phyloP scores from a whole-genome alignment of 2,329 filamentous ascomycete species.

The Sordariomycetes sp. region DNA sequence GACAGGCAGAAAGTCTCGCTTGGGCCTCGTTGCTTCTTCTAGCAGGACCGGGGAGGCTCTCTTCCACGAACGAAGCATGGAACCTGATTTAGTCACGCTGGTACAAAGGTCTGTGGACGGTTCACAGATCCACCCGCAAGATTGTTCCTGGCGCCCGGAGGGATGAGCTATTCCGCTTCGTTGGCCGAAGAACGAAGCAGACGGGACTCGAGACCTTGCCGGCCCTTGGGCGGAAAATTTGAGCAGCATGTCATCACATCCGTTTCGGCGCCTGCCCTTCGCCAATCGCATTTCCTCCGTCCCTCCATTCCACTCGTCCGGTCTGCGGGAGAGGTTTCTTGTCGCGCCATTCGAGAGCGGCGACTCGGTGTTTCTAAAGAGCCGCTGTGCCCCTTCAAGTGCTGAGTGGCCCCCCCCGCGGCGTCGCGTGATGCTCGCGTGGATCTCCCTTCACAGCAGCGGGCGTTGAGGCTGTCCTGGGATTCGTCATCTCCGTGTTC shows the following conservation, averaged over 20 bases:
- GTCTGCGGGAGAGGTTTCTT: neutral
- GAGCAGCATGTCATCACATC: neutral
- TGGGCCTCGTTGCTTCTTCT: neutral
- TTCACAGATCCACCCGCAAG: neutral
- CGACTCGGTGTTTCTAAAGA: neutral
- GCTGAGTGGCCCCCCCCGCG: neutral
- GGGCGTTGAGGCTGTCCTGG: neutral
- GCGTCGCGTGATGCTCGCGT: neutral
- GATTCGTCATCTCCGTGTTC: neutral
- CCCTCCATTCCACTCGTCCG: neutral
- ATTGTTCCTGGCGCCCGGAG: neutral
- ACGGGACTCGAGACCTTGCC: neutral
- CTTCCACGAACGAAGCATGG: neutral
- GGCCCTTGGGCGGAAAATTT: neutral
- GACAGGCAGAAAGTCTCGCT: neutral
- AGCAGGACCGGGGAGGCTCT: neutral
- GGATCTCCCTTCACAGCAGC: neutral
- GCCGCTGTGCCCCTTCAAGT: neutral
- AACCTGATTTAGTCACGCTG: neutral
- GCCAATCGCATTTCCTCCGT: neutral
- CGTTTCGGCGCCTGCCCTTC: neutral
- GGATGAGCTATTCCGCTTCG: neutral
- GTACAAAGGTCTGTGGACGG: neutral
- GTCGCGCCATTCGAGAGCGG: neutral
- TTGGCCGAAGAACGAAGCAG: neutral